phyloP scores from a whole-genome alignment of 495 filamentous ascomycete species.

The Thozetella sp. region DNA sequence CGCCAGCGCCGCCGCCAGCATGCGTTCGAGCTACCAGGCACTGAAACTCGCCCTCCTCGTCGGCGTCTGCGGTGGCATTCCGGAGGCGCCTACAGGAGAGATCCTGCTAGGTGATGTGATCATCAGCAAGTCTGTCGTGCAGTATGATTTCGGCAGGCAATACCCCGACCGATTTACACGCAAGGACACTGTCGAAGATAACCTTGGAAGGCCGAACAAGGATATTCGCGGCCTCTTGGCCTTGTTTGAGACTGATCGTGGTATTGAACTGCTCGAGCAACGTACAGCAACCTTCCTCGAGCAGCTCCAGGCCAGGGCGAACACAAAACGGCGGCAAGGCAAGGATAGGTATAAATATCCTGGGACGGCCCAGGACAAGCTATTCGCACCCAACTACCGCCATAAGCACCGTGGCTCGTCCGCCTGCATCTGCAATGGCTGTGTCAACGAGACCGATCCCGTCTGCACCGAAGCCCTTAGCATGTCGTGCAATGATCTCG shows the following conservation, averaged over 20 bases:
- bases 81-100: conserved; percentile 13
- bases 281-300: conserved; percentile 12
- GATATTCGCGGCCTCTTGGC: conserved; percentile 28
- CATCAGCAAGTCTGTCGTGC: conserved; percentile 35
- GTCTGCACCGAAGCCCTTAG: conserved; percentile 7
- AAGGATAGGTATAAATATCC: conserved; percentile 13
- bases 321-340: not conserved
- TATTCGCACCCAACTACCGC: conserved; percentile 26
- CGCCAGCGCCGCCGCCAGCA: conserved; percentile 22
- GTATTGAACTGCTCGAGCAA: conserved; percentile 11
- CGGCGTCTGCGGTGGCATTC: conserved; percentile 31
- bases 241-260: conserved; percentile 13
- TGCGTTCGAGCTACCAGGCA: conserved; percentile 27
- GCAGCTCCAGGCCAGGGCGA: conserved; percentile 8
- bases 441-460: not conserved
- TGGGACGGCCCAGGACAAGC: conserved; percentile 20
- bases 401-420: conserved; percentile 23
- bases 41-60: conserved; percentile 24
- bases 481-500: conserved; percentile 10
- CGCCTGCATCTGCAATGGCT: conserved; percentile 1
- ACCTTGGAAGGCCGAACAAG: conserved; percentile 24
- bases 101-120: conserved; percentile 45
- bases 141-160: conserved; percentile 36
- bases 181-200: conserved; percentile 29
- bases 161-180: conserved; percentile 25